Percentiles rank a stretch among this genome's conserved stretches.
These are phyloP conservation scores for Cladosporium colombiae DNA, from an alignment of 2,329 filamentous ascomycete species.

Conservation along the genomic window DNA sequence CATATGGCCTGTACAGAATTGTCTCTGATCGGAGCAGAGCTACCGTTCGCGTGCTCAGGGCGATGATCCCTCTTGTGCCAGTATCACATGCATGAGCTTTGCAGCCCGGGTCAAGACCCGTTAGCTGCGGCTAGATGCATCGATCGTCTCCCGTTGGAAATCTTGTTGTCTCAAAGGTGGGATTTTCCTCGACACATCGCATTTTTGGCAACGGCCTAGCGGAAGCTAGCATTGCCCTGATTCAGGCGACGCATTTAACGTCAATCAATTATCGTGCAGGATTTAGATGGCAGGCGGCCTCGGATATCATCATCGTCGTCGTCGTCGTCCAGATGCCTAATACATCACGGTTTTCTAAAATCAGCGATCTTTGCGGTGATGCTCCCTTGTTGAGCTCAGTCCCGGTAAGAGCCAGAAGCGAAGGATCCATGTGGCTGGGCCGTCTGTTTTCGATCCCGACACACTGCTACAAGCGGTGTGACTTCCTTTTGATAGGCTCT, in stretches of 20 bases:
- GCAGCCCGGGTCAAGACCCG: constrained; percentile 21
- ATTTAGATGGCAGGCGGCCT: neutral
- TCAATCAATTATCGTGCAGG: constrained; percentile 7
- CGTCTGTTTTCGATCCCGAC: constrained; percentile 4
- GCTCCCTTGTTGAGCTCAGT: constrained; percentile 19
- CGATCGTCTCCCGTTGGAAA: constrained; percentile 17
- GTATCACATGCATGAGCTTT: constrained; percentile 22
- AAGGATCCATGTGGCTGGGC: constrained; percentile 18
- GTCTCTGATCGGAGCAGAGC: constrained; percentile 20
- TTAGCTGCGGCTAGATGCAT: constrained; percentile 20
- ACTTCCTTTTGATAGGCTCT: constrained; percentile 10
- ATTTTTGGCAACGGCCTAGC: constrained; percentile 15
- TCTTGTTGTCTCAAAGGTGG: constrained; percentile 13
- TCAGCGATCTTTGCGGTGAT: constrained; percentile 12
- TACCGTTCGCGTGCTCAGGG: constrained; percentile 17
- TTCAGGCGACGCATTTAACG: constrained; percentile 10
- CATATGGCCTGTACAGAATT: constrained; percentile 15
- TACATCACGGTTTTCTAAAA: constrained; percentile 10
- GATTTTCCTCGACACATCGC: constrained; percentile 18
- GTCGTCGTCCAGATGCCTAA: constrained; percentile 10
- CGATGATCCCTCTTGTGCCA: constrained; percentile 11
- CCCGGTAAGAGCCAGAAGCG: constrained; percentile 9
- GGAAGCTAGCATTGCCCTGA: constrained; percentile 13
- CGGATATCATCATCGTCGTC: neutral
- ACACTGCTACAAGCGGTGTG: constrained; percentile 14